Evolutionary conservation across 2,329 filamentous ascomycete genomes (phyloP), one percentile per base, ranked within the genome.

Genomic region (Pyrenochaeta sp.): DNA sequence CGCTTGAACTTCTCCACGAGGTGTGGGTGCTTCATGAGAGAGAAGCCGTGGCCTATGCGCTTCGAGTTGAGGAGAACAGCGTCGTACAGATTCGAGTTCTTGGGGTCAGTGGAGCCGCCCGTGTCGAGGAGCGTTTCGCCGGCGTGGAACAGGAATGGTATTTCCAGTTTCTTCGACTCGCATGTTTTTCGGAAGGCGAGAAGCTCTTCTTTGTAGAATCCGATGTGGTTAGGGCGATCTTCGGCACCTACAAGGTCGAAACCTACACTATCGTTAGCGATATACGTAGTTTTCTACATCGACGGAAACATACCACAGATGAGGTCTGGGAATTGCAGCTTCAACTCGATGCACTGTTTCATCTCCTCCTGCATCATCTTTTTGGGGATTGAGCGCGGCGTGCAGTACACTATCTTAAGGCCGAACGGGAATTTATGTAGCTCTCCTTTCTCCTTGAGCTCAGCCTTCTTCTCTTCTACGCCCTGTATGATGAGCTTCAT

Each of bases 71-170:
- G 75, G 1, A 87, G 69, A 2, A 89, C 77, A 3, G 87, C 85
- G 51, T 89, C 86, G 35, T 85, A 76, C 0, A 91, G 73, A 61
- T 90, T 91, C 13, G 80, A 83, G 13, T 77, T 75, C 8, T 53
- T 47, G 0, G 74, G 72, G 51, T 90, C 84, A 1, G 79, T 78
- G 4, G 83, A 80, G 17, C 78, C 79, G 24, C 86, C 87, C 7
- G 81, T 78, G 20, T 89, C 84, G 1, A 77, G 61, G 4, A 89
- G 75, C 1, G 87, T 89, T 72, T 91, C 88, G 17, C 87, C 88
- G 52, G 87, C 89, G 69, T 91, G 87, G 60, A 90, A 88, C 26
- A 90, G 74, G 60, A 90, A 89, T 0, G 87, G 87, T 3, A 90
- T 87, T 0, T 83, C 76, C 3, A 87, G 46, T 0, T 61, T 57